phyloP scores from a whole-genome alignment of 345 rosid species.

The Rhizophora apiculata region DNA sequence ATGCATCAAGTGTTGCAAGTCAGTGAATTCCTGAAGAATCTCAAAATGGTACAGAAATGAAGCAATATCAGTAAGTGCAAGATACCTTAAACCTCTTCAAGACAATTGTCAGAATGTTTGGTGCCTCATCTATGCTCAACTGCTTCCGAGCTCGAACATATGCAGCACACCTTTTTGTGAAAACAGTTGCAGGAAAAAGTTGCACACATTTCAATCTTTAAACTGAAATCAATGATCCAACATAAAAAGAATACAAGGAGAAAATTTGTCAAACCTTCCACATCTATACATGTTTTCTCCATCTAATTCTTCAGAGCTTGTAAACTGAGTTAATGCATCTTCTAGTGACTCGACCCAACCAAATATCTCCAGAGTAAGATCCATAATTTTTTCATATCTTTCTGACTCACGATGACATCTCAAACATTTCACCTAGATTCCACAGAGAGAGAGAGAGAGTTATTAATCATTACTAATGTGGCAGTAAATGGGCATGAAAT shows the following conservation, averaged over 20 bases:
- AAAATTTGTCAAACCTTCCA: conserved; percentile 51
- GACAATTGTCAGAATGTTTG: conserved; percentile 82
- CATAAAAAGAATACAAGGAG: background rate
- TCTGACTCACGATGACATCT: conserved; percentile 77
- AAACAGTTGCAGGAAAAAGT: conserved; percentile 4
- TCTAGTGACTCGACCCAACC: conserved; percentile 82
- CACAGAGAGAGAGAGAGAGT: conserved; percentile 1
- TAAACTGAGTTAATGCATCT: conserved; percentile 80
- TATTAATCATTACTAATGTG: background rate
- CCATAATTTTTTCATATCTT: conserved; percentile 80
- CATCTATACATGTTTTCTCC: conserved; percentile 93
- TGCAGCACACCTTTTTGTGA: conserved; percentile 57
- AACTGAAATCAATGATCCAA: background rate
- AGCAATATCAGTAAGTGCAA: too few relatives aligned
- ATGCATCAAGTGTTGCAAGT: too few relatives aligned
- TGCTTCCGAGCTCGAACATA: conserved; percentile 81
- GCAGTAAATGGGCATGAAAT: background rate
- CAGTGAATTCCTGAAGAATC: too few relatives aligned
- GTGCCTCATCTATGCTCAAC: conserved; percentile 76
- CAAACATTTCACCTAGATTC: conserved; percentile 64
- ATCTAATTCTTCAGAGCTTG: conserved; percentile 74
- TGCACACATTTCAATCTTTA: background rate
- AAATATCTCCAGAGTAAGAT: conserved; percentile 75
- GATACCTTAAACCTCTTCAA: conserved; percentile 80
- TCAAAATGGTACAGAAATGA: too few relatives aligned